Conservation (phyloP, 2,329 filamentous ascomycete genomes). For the Cordyceps farinosa region DNA sequence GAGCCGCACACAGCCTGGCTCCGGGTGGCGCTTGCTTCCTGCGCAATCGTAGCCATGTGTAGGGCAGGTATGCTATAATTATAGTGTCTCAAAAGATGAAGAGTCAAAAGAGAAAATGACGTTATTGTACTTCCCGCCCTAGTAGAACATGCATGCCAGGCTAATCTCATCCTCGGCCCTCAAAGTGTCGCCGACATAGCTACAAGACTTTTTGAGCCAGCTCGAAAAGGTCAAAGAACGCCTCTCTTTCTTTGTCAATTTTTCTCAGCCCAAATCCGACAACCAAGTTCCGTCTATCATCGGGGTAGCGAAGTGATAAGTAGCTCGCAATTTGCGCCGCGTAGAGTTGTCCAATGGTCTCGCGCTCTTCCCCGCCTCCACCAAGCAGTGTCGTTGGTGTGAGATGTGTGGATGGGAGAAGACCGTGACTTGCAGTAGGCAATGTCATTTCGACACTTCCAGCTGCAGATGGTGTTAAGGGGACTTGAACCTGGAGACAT, state of each 20-base stretch:
- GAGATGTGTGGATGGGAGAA: slow-evolving; percentile 74
- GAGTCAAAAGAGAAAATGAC: too few species aligned
- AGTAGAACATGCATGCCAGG: too few species aligned
- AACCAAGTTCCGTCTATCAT: slow-evolving; percentile 58
- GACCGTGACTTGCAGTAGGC: slow-evolving; percentile 40
- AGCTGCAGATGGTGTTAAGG: slow-evolving; percentile 65
- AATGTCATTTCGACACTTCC: slow-evolving; percentile 59
- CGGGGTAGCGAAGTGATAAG: slow-evolving; percentile 66
- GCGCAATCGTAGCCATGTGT: too few species aligned
- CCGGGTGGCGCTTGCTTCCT: too few species aligned
- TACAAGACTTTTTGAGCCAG: slow-evolving; percentile 56
- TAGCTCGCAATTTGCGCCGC: slow-evolving; percentile 85
- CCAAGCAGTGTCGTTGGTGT: slow-evolving; percentile 86
- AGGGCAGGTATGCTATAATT: too few species aligned
- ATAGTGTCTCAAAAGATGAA: too few species aligned
- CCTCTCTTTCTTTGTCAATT: slow-evolving; percentile 48
- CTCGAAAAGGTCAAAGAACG: slow-evolving; percentile 64
- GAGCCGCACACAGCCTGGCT: too few species aligned
- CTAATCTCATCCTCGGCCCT: not conserved
- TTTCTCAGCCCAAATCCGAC: slow-evolving; percentile 57
- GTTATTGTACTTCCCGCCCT: too few species aligned
- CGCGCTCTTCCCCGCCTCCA: slow-evolving; percentile 72
- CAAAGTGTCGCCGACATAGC: not conserved
- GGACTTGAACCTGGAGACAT: slow-evolving; percentile 65
- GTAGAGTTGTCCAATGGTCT: slow-evolving; percentile 82